Percentiles rank a stretch among this genome's conserved stretches.
Conservation (phyloP, 345 rosid species). For the Linum tenue region DNA sequence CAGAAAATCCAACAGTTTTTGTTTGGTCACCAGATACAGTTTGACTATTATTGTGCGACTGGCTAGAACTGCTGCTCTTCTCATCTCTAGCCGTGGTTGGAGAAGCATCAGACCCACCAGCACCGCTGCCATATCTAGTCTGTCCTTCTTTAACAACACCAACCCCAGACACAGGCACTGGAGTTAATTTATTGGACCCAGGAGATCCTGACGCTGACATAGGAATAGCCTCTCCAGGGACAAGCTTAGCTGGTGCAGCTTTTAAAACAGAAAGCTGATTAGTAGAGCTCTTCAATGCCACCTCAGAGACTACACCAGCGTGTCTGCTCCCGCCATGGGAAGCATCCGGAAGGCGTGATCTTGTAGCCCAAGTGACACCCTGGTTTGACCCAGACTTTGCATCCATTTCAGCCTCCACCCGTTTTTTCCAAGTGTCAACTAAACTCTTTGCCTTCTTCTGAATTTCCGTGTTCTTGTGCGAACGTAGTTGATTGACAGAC, state of each 20-base stretch:
- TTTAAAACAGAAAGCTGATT: background rate
- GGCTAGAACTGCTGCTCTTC: constrained; percentile 7
- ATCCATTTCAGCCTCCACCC: constrained; percentile 8
- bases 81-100: constrained; percentile 1
- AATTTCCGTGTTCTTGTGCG: constrained; percentile 5
- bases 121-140: background rate
- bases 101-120: background rate
- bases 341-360: constrained; percentile 1
- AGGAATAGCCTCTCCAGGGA: background rate
- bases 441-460: constrained; percentile 11
- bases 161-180: background rate
- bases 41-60: constrained; percentile 7
- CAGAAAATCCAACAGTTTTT: constrained; percentile 4
- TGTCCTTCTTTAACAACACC: background rate
- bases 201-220: background rate
- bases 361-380: constrained; percentile 4
- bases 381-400: constrained; percentile 2
- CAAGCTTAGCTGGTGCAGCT: background rate
- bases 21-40: constrained; percentile 3
- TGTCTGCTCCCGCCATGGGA: constrained; percentile 3
- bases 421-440: constrained; percentile 11
- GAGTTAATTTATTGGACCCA: background rate
- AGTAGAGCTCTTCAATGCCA: background rate
- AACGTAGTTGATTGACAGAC: constrained; percentile 7
- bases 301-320: background rate